Conservation (phyloP, 768 basidiomycete species). For the Pisolithus orientalis region DNA sequence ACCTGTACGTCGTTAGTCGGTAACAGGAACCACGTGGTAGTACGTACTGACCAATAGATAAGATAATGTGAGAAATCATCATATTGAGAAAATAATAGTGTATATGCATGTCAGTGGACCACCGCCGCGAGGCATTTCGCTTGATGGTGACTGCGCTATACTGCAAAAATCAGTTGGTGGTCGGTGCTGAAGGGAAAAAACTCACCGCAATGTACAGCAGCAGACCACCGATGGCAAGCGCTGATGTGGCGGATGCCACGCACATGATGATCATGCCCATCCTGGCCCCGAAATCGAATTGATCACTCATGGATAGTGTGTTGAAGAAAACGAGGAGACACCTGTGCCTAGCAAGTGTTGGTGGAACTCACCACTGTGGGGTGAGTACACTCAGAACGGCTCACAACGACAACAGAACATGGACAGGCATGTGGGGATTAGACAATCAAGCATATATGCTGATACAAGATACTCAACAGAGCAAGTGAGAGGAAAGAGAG, state of each 20-base stretch:
- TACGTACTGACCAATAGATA: constrained; percentile 25
- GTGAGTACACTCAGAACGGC: too few relatives aligned
- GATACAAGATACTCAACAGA: too few relatives aligned
- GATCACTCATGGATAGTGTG: background rate
- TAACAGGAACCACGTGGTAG: background rate
- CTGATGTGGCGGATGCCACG: constrained; percentile 24
- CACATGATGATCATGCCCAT: constrained; percentile 28
- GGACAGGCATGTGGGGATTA: too few relatives aligned
- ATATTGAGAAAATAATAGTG: constrained; percentile 30
- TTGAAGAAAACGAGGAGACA: background rate
- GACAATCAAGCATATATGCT: too few relatives aligned
- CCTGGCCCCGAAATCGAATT: constrained; percentile 19
- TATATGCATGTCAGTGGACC: constrained; percentile 27
- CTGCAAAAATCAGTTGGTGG: constrained; percentile 5
- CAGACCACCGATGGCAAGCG: constrained; percentile 21
- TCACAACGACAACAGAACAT: too few relatives aligned
- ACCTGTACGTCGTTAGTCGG: constrained; percentile 17
- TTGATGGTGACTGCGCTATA: constrained; percentile 22
- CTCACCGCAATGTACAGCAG: constrained; percentile 1
- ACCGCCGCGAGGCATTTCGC: constrained; percentile 19
- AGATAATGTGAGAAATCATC: constrained; percentile 26
- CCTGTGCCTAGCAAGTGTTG: background rate
- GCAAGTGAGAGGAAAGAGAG: too few relatives aligned
- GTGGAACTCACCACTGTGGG: too few relatives aligned
- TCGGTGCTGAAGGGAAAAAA: constrained; percentile 7